Evolutionary conservation across 148 eudicot genomes (phyloP).

Genomic region (Beta vulgaris): DNA sequence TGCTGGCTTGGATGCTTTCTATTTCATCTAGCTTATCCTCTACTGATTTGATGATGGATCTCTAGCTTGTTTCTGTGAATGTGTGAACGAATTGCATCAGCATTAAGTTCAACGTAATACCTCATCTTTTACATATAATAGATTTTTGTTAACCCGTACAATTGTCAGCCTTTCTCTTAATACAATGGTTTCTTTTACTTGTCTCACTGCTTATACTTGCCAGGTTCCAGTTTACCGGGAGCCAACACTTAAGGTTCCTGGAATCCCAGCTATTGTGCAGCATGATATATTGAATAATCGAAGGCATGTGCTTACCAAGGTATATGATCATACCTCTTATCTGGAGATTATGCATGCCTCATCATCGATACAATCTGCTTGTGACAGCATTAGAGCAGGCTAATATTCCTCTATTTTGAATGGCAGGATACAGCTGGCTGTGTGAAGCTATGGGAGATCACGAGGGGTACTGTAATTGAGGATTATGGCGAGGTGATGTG

Average conservation of each 20-base stretch:
- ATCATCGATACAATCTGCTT: slow-evolving; percentile 5
- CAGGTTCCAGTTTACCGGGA: slow-evolving; percentile 80
- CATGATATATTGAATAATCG: slow-evolving; percentile 89
- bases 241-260: slow-evolving; percentile 63
- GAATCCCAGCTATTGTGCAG: slow-evolving; percentile 81
- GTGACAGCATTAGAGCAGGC: background rate
- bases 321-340: slow-evolving; percentile 24
- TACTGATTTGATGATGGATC: background rate
- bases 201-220: slow-evolving; percentile 17
- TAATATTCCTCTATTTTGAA: slow-evolving; percentile 7
- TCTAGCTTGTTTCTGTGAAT: background rate
- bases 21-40: background rate
- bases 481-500: slow-evolving; percentile 79
- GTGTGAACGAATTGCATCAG: background rate
- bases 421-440: slow-evolving; percentile 82
- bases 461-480: slow-evolving; percentile 67
- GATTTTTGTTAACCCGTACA: slow-evolving; percentile 36
- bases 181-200: slow-evolving; percentile 2
- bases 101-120: background rate
- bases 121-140: background rate
- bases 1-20: background rate
- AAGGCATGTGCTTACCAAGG: slow-evolving; percentile 95
- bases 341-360: background rate
- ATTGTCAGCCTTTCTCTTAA: background rate
- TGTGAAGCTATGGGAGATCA: slow-evolving; percentile 97